These are phyloP conservation scores for Coleophoma cylindrospora DNA, from an alignment of 2,329 filamentous ascomycete species.

Conservation along the genomic window DNA sequence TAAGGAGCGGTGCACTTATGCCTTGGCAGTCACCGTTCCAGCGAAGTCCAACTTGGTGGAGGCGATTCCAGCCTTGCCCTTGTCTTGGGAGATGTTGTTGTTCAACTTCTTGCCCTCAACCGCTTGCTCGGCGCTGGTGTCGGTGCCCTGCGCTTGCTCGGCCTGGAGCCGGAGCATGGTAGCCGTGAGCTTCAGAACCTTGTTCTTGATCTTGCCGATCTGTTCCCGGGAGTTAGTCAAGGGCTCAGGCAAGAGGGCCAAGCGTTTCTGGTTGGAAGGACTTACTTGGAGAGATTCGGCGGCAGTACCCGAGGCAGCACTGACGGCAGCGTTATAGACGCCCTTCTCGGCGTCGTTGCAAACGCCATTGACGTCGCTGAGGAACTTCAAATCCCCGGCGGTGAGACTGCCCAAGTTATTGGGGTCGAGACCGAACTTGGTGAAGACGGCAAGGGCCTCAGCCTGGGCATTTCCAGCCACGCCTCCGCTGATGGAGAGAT, in stretches of 20 bases:
- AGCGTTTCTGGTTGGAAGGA: neutral
- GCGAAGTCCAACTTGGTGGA: conserved; percentile 5
- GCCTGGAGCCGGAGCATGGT: conserved; percentile 44
- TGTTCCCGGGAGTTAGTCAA: neutral
- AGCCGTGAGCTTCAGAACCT: conserved; percentile 51
- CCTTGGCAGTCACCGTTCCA: neutral
- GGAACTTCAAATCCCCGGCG: conserved; percentile 9
- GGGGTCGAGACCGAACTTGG: conserved; percentile 4
- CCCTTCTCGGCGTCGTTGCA: conserved; percentile 36
- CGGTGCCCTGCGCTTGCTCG: conserved; percentile 41
- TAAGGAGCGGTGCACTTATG: too few species aligned
- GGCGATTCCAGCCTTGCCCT: conserved; percentile 26
- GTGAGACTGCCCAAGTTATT: conserved; percentile 8
- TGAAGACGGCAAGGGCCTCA: conserved; percentile 32
- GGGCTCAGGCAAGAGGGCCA: neutral
- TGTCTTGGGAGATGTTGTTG: conserved; percentile 42
- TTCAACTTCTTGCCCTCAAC: conserved; percentile 45
- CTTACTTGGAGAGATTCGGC: conserved; percentile 35
- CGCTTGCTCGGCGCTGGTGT: conserved; percentile 37
- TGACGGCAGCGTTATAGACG: conserved; percentile 47
- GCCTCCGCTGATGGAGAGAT: conserved; percentile 45
- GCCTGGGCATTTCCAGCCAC: conserved; percentile 44
- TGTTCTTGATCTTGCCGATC: conserved; percentile 53
- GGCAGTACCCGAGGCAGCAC: conserved; percentile 30
- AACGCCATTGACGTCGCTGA: conserved; percentile 10